Conservation (phyloP, 2,329 filamentous ascomycete genomes). For the Davidsoniella virescens region DNA sequence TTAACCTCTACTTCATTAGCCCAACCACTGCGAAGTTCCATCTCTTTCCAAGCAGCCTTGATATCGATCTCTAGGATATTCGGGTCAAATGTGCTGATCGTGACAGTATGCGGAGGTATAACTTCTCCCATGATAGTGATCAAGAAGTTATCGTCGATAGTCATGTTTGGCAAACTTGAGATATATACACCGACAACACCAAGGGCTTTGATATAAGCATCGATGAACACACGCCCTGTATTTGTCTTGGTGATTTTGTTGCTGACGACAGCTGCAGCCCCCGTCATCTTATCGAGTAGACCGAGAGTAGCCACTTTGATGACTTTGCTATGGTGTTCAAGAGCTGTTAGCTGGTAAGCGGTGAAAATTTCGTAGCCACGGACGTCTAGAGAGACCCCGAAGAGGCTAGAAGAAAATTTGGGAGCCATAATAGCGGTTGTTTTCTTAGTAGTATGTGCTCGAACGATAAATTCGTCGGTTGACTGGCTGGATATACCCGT, state of each 20-base stretch:
- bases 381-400: slow-evolving; percentile 45
- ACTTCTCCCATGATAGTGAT: slow-evolving; percentile 56
- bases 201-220: slow-evolving; percentile 61
- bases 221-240: slow-evolving; percentile 43
- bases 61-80: slow-evolving; percentile 64
- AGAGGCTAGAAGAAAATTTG: slow-evolving; percentile 30
- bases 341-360: slow-evolving; percentile 48
- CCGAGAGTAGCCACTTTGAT: slow-evolving; percentile 55
- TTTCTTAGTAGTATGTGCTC: slow-evolving; percentile 51
- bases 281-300: slow-evolving; percentile 77
- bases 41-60: slow-evolving; percentile 58
- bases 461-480: slow-evolving; percentile 49
- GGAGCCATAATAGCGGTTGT: slow-evolving; percentile 37
- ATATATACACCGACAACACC: slow-evolving; percentile 65
- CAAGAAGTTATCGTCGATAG: slow-evolving; percentile 50
- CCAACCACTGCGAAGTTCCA: slow-evolving; percentile 55
- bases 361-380: slow-evolving; percentile 69
- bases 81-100: slow-evolving; percentile 31
- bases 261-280: slow-evolving; percentile 56
- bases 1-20: slow-evolving; percentile 64
- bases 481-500: slow-evolving; percentile 38
- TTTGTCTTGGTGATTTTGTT: slow-evolving; percentile 37
- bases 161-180: slow-evolving; percentile 45
- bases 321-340: slow-evolving; percentile 27
- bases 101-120: slow-evolving; percentile 51